These are phyloP conservation scores for Dichotomopilus funicola DNA, from an alignment of 2,329 filamentous ascomycete species.

Conservation along the genomic window DNA sequence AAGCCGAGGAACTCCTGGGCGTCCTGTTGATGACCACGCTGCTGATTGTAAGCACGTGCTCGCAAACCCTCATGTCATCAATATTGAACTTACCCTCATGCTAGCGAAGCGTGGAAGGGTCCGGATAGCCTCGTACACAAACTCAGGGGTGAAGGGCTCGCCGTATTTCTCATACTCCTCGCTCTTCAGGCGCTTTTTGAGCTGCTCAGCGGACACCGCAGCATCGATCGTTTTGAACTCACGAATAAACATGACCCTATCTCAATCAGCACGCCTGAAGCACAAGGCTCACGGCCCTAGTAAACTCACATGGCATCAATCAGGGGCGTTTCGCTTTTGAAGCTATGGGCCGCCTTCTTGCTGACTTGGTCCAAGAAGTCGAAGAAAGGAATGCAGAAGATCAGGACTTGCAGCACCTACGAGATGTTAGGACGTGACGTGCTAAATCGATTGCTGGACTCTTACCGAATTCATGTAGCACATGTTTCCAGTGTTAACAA, in stretches of 20 bases:
- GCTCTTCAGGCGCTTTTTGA: constrained; percentile 67
- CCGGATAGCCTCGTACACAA: constrained; percentile 89
- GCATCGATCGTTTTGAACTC: constrained; percentile 84
- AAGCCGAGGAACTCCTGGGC: constrained; percentile 96
- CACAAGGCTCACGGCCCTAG: background rate
- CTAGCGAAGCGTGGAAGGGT: constrained; percentile 80
- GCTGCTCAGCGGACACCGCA: constrained; percentile 64
- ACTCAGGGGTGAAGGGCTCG: constrained; percentile 85
- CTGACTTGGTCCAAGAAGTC: constrained; percentile 84
- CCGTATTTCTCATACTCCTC: constrained; percentile 86
- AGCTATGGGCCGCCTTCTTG: constrained; percentile 77
- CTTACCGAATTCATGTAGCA: constrained; percentile 99
- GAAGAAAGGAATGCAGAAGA: constrained; percentile 92
- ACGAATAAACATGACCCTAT: constrained; percentile 87
- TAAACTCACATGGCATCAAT: constrained; percentile 80
- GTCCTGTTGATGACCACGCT: constrained; percentile 95
- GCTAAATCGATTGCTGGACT: background rate
- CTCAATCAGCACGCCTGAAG: constrained; percentile 4
- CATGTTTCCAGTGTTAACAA: constrained; percentile 98
- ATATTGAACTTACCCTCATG: constrained; percentile 64
- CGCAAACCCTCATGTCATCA: background rate
- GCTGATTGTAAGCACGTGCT: constrained; percentile 25
- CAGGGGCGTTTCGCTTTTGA: constrained; percentile 90
- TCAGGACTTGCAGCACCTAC: constrained; percentile 87
- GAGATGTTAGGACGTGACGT: constrained; percentile 29